Evolutionary conservation across 441 rosid species (phyloP).

Genomic region (Populus hybrid): DNA sequence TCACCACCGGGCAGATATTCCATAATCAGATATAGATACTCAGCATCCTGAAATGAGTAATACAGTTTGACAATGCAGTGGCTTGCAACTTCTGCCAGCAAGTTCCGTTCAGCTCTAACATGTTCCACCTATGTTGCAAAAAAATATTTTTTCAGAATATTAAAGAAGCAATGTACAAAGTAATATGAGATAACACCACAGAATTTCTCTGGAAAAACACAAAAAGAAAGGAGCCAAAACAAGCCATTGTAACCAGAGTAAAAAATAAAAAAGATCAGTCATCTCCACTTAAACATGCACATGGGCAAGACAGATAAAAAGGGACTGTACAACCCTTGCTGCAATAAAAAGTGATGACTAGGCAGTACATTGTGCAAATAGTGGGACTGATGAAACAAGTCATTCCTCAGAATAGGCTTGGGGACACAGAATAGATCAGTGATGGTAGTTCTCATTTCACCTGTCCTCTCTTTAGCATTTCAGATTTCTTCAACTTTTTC

Average conservation of each 20-base stretch:
- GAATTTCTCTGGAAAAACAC: neutral
- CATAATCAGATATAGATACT: slow-evolving; percentile 88
- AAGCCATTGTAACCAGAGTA: neutral
- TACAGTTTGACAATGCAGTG: slow-evolving; percentile 94
- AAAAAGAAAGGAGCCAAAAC: neutral
- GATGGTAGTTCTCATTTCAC: slow-evolving; percentile 37
- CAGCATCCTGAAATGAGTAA: slow-evolving; percentile 95
- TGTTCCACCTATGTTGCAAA: slow-evolving; percentile 73
- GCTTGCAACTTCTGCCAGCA: slow-evolving; percentile 96
- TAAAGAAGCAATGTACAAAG: slow-evolving; percentile 7
- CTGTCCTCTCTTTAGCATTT: slow-evolving; percentile 96
- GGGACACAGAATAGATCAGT: slow-evolving; percentile 10
- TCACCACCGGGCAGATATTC: slow-evolving; percentile 99
- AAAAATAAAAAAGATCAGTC: neutral
- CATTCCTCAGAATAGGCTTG: neutral
- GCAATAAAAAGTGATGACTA: neutral
- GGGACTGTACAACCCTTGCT: neutral
- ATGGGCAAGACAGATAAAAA: neutral
- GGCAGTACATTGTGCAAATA: slow-evolving; percentile 4
- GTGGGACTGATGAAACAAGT: neutral
- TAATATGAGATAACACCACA: neutral
- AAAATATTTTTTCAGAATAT: slow-evolving; percentile 9
- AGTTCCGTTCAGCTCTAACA: slow-evolving; percentile 96
- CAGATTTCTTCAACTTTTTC: slow-evolving; percentile 98
- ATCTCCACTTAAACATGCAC: neutral